Evolutionary conservation across 768 basidiomycete genomes (phyloP).

Genomic region (Lactarius tabidus): DNA sequence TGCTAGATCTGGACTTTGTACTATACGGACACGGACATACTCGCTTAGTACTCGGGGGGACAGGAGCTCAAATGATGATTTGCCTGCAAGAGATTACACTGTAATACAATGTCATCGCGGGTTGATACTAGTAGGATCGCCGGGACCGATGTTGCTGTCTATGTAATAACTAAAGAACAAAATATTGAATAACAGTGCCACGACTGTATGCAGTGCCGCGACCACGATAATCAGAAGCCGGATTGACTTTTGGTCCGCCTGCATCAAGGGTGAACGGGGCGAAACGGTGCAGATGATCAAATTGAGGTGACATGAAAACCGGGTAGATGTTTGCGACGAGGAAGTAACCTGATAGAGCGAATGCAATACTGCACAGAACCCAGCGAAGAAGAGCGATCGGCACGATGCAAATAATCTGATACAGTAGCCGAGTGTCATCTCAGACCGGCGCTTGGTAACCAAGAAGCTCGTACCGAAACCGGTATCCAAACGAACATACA

Average conservation of each 20-base stretch:
- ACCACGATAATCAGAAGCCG: constrained; percentile 78
- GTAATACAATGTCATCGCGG: not conserved
- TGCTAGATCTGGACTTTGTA: not conserved
- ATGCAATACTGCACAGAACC: constrained; percentile 69
- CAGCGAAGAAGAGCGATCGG: constrained; percentile 81
- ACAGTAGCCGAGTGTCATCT: not conserved
- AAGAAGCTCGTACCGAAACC: constrained; percentile 55
- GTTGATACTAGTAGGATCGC: constrained; percentile 29
- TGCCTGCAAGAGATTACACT: not conserved
- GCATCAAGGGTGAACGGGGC: not conserved
- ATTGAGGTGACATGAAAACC: constrained; percentile 55
- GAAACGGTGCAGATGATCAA: not conserved
- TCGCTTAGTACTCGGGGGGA: not conserved
- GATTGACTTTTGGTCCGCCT: constrained; percentile 86
- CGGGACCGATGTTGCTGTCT: constrained; percentile 38
- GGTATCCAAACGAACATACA: constrained; percentile 90
- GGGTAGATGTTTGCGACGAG: constrained; percentile 84
- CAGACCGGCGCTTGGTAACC: too few species aligned
- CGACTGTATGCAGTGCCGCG: constrained; percentile 65
- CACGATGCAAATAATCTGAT: constrained; percentile 77
- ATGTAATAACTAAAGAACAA: constrained; percentile 63
- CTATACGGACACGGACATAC: not conserved
- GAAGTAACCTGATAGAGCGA: constrained; percentile 83
- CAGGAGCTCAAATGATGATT: not conserved
- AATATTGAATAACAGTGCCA: constrained; percentile 86